phyloP scores from a whole-genome alignment of 768 basidiomycete species.

The Pulveroboletus sp. region DNA sequence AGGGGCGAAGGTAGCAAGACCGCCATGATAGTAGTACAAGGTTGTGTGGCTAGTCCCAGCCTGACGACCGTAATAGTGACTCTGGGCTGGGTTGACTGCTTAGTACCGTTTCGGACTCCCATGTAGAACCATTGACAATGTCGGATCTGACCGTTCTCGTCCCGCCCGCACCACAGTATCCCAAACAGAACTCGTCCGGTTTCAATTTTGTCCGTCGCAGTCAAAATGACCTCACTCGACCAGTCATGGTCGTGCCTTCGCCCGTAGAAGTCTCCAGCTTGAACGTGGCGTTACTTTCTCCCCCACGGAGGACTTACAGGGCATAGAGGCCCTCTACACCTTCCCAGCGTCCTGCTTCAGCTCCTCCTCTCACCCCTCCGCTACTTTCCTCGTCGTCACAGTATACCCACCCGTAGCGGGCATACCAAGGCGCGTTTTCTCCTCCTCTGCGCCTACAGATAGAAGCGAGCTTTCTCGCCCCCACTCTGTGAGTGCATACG shows the following conservation, averaged over 20 bases:
- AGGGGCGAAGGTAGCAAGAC: constrained; percentile 85
- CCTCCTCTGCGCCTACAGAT: constrained; percentile 11
- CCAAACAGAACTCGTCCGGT: constrained; percentile 20
- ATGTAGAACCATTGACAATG: constrained; percentile 11
- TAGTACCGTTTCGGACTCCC: too few relatives aligned
- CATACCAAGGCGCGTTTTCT: constrained; percentile 14
- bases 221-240: constrained; percentile 23
- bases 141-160: constrained; percentile 33
- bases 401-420: constrained; percentile 2
- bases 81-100: too few relatives aligned
- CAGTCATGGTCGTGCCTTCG: constrained; percentile 32
- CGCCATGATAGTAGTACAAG: constrained; percentile 36
- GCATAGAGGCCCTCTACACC: constrained; percentile 10
- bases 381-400: neutral
- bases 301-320: constrained; percentile 28
- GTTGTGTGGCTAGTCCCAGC: neutral
- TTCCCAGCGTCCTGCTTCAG: constrained; percentile 19
- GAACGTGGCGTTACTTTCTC: constrained; percentile 23
- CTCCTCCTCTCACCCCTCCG: constrained; percentile 18
- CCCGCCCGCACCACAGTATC: constrained; percentile 28
- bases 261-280: constrained; percentile 20
- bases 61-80: neutral
- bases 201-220: constrained; percentile 32
- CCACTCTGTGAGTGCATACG: constrained; percentile 52
- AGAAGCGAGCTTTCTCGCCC: constrained; percentile 47